Base-by-base conservation (phyloP, 2,329 filamentous ascomycete species). In the Beauveria sp. region DNA sequence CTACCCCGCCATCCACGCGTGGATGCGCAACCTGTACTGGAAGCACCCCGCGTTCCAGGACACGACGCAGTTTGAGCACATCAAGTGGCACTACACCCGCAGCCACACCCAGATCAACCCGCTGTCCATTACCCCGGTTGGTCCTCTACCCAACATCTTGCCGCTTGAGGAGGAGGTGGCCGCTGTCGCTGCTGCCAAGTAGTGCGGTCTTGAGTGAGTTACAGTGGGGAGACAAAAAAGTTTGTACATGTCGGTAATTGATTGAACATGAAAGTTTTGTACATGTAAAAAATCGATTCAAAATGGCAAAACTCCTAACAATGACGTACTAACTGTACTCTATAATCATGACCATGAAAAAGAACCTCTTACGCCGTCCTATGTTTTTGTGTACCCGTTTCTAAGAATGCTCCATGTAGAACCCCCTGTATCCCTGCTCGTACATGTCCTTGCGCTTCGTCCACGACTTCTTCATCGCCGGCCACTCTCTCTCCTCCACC, bases 61-160 rank as follows among this genome's bases (percentile, higher is more conserved):
- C 56, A 94, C 92, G 63, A 96, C 92, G 24, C 84, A 97, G 73
- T 96, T 96, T 72, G 84, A 96, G 73, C 94, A 99, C 76, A 97
- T 97, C 78, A 97, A 96, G 84, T 88, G 79, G 73, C 85, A 87
- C 72, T 85, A 84, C 71, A 84, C 83, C 63, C 77, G 80, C 67
- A 85, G 81, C 66, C 83, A 86, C 68, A 79, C 79, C 10, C 81
- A 88, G 76, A 87, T 89, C 71, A 89, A 89, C 73, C 86, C 85
- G 18, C 73, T 78, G 55, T 78, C 80, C 44, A 96, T 99, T 70
- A 93, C 91, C 26, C 92, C 93, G 1, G 71, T 96, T 18, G 93
- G 93, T 0, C 93, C 94, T 5, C 67, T 91, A 69, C 92, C 92
- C 44, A 83, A 96, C 76, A 88, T 99, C 64, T 69, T 97, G 75